Evolutionary conservation across 169 alveolate genomes (phyloP).

Genomic region (Fabrea salina): DNA sequence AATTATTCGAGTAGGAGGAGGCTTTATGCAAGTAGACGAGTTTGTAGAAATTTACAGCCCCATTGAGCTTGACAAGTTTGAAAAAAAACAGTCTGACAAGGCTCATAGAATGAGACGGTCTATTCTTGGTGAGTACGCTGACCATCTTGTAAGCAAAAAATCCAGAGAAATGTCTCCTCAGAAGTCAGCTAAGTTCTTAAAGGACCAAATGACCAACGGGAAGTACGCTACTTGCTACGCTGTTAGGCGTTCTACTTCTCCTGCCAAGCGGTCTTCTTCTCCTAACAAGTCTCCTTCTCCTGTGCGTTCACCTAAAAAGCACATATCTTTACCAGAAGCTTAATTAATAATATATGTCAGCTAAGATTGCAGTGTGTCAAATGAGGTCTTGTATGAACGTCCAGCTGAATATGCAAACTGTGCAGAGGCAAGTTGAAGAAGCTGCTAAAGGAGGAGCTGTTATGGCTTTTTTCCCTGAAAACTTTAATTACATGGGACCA

Average conservation of each 20-base stretch:
- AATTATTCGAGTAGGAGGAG: slow-evolving; percentile 66
- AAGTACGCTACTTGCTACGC: slow-evolving; percentile 15
- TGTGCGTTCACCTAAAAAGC: too few relatives aligned
- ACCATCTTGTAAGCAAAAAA: background rate
- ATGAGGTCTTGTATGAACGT: background rate
- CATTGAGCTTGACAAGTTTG: slow-evolving; percentile 47
- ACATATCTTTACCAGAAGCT: too few relatives aligned
- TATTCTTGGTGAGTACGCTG: slow-evolving; percentile 25
- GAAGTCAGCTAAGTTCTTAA: slow-evolving; percentile 15
- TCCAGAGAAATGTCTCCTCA: slow-evolving; percentile 15
- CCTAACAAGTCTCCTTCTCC: background rate
- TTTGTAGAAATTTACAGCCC: slow-evolving; percentile 56
- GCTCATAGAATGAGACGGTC: background rate
- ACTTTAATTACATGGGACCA: slow-evolving; percentile 12
- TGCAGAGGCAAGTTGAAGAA: too few relatives aligned
- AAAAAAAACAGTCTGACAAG: slow-evolving; percentile 11
- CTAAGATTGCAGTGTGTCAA: slow-evolving; percentile 7
- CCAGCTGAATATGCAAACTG: background rate
- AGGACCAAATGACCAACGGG: slow-evolving; percentile 22
- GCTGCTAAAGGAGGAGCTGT: slow-evolving; percentile 2
- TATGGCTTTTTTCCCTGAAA: slow-evolving; percentile 19
- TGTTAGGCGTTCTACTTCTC: background rate
- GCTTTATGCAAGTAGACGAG: slow-evolving; percentile 64
- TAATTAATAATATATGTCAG: too few relatives aligned
- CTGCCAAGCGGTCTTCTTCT: background rate